These are phyloP conservation scores for Kazachstania kunashirensis DNA, from an alignment of 805 yeast genomes.

Conservation along the genomic window DNA sequence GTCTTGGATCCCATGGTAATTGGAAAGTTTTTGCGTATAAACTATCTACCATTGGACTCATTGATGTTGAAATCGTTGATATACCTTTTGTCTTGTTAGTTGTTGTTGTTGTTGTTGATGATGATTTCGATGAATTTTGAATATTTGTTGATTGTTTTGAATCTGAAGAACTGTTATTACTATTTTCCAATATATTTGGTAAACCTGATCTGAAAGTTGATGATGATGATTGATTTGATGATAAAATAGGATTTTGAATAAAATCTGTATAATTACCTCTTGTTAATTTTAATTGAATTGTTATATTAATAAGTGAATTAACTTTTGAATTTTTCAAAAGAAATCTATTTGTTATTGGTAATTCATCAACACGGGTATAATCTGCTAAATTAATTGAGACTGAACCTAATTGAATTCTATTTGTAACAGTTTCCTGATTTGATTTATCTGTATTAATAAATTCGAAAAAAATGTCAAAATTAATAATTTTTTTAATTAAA, in stretches of 20 bases:
- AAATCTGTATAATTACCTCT: slow-evolving; percentile 32
- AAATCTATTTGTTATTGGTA: slow-evolving; percentile 49
- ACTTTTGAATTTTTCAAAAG: slow-evolving; percentile 70
- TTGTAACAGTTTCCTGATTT: slow-evolving; percentile 19
- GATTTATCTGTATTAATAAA: slow-evolving; percentile 10
- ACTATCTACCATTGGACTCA: slow-evolving; percentile 41
- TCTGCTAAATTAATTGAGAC: slow-evolving; percentile 64
- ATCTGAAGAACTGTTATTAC: no score
- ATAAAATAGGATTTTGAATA: slow-evolving; percentile 10
- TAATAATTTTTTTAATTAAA: slow-evolving; percentile 31
- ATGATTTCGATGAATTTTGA: no score
- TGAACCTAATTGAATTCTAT: slow-evolving; percentile 49
- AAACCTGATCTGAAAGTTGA: slow-evolving; percentile 14
- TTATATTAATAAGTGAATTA: slow-evolving; percentile 63
- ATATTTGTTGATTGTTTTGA: no score
- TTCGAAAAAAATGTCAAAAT: slow-evolving; percentile 39
- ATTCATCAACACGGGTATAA: slow-evolving; percentile 43
- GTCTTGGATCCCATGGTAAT: slow-evolving; percentile 49
- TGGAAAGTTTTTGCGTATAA: slow-evolving; percentile 48
- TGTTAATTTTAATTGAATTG: slow-evolving; percentile 40
- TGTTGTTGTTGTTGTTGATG: not conserved
- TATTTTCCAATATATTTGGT: slow-evolving; percentile 3
- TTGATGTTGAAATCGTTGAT: slow-evolving; percentile 25
- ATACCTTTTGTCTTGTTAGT: slow-evolving; percentile 11
- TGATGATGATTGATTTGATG: slow-evolving; percentile 22